Evolutionary conservation across 1,284 basidiomycete species (phyloP).

Genomic region (Chalciporus sp.): DNA sequence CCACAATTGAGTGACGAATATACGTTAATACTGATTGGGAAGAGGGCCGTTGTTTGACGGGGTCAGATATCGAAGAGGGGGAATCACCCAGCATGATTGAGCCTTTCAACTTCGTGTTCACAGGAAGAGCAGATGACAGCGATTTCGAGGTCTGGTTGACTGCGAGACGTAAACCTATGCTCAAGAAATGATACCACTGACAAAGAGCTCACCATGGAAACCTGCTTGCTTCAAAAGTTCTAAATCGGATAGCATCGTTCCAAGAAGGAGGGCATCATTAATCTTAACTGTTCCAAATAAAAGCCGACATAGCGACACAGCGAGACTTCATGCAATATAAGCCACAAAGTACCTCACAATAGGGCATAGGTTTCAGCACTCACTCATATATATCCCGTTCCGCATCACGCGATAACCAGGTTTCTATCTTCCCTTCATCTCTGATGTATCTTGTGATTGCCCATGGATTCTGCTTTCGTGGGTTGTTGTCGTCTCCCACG

Average conservation of each 20-base stretch:
- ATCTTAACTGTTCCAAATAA: slow-evolving; percentile 72
- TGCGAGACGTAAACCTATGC: not conserved
- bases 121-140: not conserved
- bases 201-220: slow-evolving; percentile 30
- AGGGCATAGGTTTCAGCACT: slow-evolving; percentile 32
- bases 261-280: slow-evolving; percentile 83
- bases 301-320: slow-evolving; percentile 72
- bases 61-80: not conserved
- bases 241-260: slow-evolving; percentile 87
- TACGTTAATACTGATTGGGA: not conserved
- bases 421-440: not conserved
- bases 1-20: not conserved
- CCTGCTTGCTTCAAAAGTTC: slow-evolving; percentile 80
- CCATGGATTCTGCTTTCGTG: not conserved
- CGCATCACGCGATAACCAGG: slow-evolving; percentile 24
- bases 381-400: slow-evolving; percentile 87
- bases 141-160: not conserved
- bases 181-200: not conserved
- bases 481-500: not conserved
- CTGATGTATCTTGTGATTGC: slow-evolving; percentile 20
- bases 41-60: not conserved
- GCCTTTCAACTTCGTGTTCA: not conserved
- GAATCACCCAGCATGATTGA: not conserved
- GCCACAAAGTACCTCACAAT: not conserved
- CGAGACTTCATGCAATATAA: slow-evolving; percentile 53